phyloP scores from a whole-genome alignment of 805 yeast genomes.

The Barnettozyma sucrosica region DNA sequence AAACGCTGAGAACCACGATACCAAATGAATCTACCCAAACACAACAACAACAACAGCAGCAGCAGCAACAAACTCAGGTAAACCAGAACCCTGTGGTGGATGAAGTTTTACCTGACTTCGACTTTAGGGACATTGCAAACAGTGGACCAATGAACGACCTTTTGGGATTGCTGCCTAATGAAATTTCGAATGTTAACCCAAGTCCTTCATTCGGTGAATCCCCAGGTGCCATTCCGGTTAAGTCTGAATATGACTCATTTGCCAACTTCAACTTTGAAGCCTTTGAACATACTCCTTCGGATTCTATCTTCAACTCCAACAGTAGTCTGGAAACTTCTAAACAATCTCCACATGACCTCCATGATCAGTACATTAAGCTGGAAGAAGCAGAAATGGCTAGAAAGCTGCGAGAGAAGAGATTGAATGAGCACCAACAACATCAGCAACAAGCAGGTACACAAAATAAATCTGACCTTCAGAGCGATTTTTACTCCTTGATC shows the following conservation, averaged over 20 bases:
- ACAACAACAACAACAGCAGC: not conserved
- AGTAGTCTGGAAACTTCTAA: not conserved
- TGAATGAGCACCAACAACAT: slow-evolving; percentile 1
- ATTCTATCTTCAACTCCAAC: not conserved
- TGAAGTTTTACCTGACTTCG: slow-evolving; percentile 21
- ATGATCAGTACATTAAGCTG: not conserved
- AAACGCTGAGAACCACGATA: slow-evolving; percentile 9
- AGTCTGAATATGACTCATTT: slow-evolving; percentile 1
- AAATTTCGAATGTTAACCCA: slow-evolving; percentile 18
- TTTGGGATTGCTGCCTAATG: slow-evolving; percentile 22
- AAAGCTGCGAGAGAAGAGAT: not conserved
- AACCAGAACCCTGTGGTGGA: slow-evolving; percentile 1
- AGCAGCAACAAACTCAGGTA: not conserved
- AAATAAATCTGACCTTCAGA: not conserved
- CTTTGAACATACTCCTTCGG: slow-evolving; percentile 5
- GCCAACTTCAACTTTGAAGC: slow-evolving; percentile 4
- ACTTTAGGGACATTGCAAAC: slow-evolving; percentile 22
- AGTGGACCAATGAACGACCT: slow-evolving; percentile 19
- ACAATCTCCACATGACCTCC: not conserved
- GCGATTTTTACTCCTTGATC: slow-evolving; percentile 41
- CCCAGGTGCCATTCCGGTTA: not conserved
- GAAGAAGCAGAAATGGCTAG: slow-evolving; percentile 1
- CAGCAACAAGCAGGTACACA: not conserved
- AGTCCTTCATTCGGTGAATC: not conserved
- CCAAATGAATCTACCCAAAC: not conserved